Percentiles rank a stretch among this genome's conserved stretches.
Evolutionary conservation across 2,329 filamentous ascomycete species (phyloP).

Genomic region (Colletotrichum scovillei): DNA sequence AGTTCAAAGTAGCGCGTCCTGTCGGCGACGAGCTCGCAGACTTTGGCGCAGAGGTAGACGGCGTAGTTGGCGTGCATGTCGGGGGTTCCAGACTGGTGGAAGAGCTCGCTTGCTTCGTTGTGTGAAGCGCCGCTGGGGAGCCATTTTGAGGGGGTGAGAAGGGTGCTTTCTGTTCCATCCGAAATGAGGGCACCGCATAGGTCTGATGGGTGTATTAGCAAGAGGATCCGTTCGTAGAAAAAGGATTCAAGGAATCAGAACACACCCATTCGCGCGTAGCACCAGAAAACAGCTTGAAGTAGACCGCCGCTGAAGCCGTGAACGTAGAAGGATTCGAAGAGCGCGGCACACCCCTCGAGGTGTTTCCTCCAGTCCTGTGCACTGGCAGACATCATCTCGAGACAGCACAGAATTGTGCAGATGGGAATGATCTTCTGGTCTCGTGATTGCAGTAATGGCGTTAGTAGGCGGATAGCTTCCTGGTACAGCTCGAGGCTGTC

Average conservation of each 20-base stretch:
- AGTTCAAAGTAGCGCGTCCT: constrained; percentile 61
- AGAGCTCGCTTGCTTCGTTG: constrained; percentile 48
- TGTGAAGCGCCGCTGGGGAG: constrained; percentile 52
- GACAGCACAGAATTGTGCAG: constrained; percentile 52
- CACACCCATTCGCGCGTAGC: constrained; percentile 66
- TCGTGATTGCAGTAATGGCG: constrained; percentile 47
- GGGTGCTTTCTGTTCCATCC: constrained; percentile 60
- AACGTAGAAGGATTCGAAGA: constrained; percentile 65
- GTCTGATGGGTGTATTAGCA: constrained; percentile 48
- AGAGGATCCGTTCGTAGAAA: neutral
- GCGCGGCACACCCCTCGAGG: constrained; percentile 66
- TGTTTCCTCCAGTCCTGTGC: constrained; percentile 64
- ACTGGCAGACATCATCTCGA: constrained; percentile 57
- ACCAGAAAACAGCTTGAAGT: constrained; percentile 68
- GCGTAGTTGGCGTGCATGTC: constrained; percentile 71
- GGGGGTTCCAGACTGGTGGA: constrained; percentile 44
- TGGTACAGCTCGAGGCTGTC: constrained; percentile 67
- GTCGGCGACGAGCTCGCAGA: constrained; percentile 61
- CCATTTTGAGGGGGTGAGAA: constrained; percentile 63
- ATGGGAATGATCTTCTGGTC: constrained; percentile 48
- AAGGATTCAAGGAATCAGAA: neutral
- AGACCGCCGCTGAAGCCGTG: constrained; percentile 64
- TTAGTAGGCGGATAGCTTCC: constrained; percentile 59
- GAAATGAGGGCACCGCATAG: constrained; percentile 68
- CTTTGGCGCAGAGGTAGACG: constrained; percentile 65